Evolutionary conservation across 2,329 filamentous ascomycete species (phyloP), one percentile per base, ranked within the genome.

Genomic region (Pseudogymnoascus sp.): DNA sequence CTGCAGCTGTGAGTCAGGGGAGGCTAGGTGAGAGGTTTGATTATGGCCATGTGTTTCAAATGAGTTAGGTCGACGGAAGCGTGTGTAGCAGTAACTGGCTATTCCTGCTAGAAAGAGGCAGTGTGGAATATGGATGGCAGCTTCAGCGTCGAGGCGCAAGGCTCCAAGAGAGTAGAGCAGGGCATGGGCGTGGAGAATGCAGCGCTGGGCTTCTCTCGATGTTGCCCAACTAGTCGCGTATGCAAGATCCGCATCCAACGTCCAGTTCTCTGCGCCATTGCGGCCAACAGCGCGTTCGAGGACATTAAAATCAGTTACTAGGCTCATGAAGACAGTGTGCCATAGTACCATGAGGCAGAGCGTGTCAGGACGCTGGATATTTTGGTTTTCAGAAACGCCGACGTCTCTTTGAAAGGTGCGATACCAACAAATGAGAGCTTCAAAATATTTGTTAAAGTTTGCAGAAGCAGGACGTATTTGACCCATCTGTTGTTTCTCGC

Each of bases 281-380:
- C 64, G 46, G 12, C 67, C 67, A 34, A 67, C 53, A 2, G 66
- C 67, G 1, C 62, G 53, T 59, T 68, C 67, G 36, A 68, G 65
- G 23, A 38, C 36, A 16, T 64, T 28, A 38, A 67, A 65, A 43
- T 68, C 65, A 18, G 63, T 65, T 21, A 67, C 59, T 3, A 68
- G 62, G 7, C 59, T 60, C 62, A 68, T 67, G 49, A 67, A 68
- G 34, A 64, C 63, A n/a, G 43, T 56, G 56, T 68, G 67, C 42
- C 65, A 68, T 14, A 68, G 66, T 14, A 66, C 42, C 61, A 65
- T 65, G 6, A 67, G 66, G 38, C 59, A 67, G 9, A 67, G 61
- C 3, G 14, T 16, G 31, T 66, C 65, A 43, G 31, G 28, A 56
- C n/a, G n/a, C n/a, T 18, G n/a, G 38, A 40, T 18, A 18, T 40